A percentile compares a stretch with the other conserved stretches of the same genome.
Evolutionary conservation across 495 filamentous ascomycete species (phyloP).

Genomic region (Parmelia sp.): DNA sequence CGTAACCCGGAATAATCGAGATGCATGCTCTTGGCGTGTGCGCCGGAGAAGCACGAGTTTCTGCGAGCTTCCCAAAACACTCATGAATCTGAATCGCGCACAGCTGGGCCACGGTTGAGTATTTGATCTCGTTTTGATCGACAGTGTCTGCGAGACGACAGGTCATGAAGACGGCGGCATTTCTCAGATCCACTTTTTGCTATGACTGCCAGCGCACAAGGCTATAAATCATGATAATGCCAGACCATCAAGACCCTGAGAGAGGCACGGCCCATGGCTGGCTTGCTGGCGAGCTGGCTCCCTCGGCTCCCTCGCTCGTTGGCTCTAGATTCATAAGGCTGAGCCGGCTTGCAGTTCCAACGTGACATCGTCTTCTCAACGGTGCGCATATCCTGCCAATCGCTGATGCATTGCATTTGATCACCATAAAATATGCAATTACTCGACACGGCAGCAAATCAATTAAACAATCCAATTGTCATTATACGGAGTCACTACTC

Average conservation of each 20-base stretch:
- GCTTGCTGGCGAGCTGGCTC: too few species aligned
- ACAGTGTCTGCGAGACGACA: not conserved
- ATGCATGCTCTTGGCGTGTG: slow-evolving; percentile 2
- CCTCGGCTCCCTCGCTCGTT: too few species aligned
- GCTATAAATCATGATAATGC: not conserved
- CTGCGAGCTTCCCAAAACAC: not conserved
- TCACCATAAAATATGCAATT: too few species aligned
- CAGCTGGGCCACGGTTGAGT: not conserved
- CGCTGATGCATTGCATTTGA: too few species aligned
- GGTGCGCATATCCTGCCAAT: not conserved
- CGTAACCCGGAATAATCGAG: slow-evolving; percentile 8
- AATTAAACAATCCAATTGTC: too few species aligned
- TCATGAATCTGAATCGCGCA: too few species aligned
- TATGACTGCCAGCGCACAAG: slow-evolving; percentile 5
- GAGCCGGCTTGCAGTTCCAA: not conserved
- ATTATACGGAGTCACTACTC: too few species aligned
- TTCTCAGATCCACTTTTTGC: slow-evolving; percentile 7
- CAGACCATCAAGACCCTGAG: too few species aligned
- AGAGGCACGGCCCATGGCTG: not conserved
- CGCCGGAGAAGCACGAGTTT: not conserved
- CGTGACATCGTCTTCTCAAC: not conserved
- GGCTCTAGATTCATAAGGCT: not conserved
- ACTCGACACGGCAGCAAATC: too few species aligned
- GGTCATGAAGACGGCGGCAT: slow-evolving; percentile 8
- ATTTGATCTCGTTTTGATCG: too few species aligned